Percentiles rank a stretch among this genome's conserved stretches.
These are phyloP conservation scores for Psilocybe mexicana DNA, from an alignment of 1,284 basidiomycete genomes.

Conservation along the genomic window DNA sequence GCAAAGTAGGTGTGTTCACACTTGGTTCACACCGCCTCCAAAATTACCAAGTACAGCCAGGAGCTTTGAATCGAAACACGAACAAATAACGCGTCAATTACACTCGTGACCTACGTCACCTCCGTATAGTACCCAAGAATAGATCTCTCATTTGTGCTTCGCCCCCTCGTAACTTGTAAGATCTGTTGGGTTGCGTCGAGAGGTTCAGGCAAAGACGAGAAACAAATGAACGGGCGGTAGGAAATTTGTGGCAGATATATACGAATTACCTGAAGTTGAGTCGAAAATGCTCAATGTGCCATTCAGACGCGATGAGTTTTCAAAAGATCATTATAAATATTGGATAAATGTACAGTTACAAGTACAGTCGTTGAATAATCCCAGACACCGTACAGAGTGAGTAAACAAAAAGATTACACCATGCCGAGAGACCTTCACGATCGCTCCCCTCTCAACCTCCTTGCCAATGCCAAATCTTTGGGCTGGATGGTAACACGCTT, in stretches of 20 bases:
- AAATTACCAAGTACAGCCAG: not conserved
- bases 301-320: not conserved
- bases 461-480: conserved; percentile 71
- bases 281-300: too few species aligned
- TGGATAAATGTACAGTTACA: conserved; percentile 20
- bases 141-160: not conserved
- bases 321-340: conserved; percentile 4
- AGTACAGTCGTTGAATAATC: not conserved
- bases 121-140: too few species aligned
- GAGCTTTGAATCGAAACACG: conserved; percentile 15
- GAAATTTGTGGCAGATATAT: too few species aligned
- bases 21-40: not conserved
- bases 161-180: too few species aligned
- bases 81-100: conserved; percentile 23
- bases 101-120: not conserved
- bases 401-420: conserved; percentile 5
- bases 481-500: conserved; percentile 73
- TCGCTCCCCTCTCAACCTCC: conserved; percentile 69
- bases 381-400: conserved; percentile 10
- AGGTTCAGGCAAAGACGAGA: too few species aligned
- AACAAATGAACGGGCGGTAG: too few species aligned
- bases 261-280: too few species aligned
- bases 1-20: not conserved
- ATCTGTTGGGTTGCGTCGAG: too few species aligned
- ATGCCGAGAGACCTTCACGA: conserved; percentile 27